A percentile compares a stretch with the other conserved stretches of the same genome.
Evolutionary conservation across 345 rosid genomes (phyloP).

Genomic region (Linum usitatissimum): DNA sequence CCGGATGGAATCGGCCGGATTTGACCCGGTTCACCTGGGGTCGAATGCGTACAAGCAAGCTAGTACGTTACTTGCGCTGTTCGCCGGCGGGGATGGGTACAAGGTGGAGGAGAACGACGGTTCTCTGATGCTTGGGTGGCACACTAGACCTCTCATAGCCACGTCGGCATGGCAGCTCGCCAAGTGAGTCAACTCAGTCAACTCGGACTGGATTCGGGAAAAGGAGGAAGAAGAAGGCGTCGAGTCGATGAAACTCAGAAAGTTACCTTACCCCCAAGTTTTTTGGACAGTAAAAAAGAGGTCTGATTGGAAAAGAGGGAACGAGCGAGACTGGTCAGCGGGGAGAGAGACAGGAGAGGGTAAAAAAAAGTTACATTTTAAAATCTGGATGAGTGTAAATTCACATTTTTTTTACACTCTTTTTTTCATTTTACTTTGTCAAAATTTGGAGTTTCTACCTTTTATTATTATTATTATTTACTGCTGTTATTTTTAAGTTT

Average conservation of each 20-base stretch:
- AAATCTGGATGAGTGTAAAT: too few relatives aligned
- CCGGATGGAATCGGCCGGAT: conserved; percentile 56
- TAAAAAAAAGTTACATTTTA: too few relatives aligned
- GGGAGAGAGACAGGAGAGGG: background rate
- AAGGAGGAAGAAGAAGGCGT: background rate
- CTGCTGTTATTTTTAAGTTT: too few relatives aligned
- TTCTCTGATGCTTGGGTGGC: conserved; percentile 83
- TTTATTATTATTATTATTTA: too few relatives aligned
- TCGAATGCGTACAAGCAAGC: conserved; percentile 88
- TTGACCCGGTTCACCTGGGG: conserved; percentile 56
- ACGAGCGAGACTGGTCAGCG: background rate
- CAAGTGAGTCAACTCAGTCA: conserved; percentile 9
- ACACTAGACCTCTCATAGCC: conserved; percentile 66
- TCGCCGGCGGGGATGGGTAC: conserved; percentile 74
- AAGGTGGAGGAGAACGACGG: conserved; percentile 77
- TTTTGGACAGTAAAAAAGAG: background rate
- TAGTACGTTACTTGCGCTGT: conserved; percentile 57
- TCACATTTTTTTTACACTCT: too few relatives aligned
- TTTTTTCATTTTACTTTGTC: too few relatives aligned
- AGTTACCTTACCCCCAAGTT: background rate
- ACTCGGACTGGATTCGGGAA: background rate
- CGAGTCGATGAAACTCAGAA: conserved; percentile 1
- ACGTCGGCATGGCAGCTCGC: conserved; percentile 69
- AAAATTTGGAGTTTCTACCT: too few relatives aligned
- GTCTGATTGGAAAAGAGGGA: background rate